These are phyloP conservation scores for Solanum appendiculatum DNA, from an alignment of 257 asterid genomes.

Conservation along the genomic window DNA sequence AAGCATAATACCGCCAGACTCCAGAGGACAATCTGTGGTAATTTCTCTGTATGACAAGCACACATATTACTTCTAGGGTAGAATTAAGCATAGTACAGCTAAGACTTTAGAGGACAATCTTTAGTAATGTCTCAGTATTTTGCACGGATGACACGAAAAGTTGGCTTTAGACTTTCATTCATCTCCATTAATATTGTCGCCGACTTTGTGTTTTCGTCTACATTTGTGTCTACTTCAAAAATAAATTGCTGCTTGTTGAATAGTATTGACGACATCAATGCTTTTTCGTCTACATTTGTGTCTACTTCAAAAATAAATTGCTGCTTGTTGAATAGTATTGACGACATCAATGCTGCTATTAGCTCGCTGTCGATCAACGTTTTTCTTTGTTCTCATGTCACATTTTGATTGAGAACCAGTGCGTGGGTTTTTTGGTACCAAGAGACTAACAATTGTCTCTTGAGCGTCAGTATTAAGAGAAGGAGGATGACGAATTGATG, in stretches of 20 bases:
- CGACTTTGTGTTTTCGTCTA: neutral
- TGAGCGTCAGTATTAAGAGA: neutral
- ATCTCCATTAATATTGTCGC: neutral
- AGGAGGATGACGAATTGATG: neutral
- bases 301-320: neutral
- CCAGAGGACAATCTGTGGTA: neutral
- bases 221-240: neutral
- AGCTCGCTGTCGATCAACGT: neutral
- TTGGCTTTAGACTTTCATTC: neutral
- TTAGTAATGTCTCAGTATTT: neutral
- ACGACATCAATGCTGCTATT: neutral
- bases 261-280: too few relatives aligned
- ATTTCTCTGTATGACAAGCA: neutral
- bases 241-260: neutral
- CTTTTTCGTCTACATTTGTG: neutral
- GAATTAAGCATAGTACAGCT: too few relatives aligned
- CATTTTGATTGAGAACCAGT: neutral
- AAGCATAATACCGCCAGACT: neutral
- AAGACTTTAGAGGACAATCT: neutral
- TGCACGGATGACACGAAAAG: neutral
- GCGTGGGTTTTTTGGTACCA: neutral
- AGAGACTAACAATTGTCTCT: neutral
- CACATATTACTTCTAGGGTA: neutral
- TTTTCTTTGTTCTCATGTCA: neutral
- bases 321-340: neutral